Percentiles rank a stretch among this genome's conserved stretches.
Evolutionary conservation across 1,284 basidiomycete species (phyloP).

Genomic region (Hemileia vastatrix): DNA sequence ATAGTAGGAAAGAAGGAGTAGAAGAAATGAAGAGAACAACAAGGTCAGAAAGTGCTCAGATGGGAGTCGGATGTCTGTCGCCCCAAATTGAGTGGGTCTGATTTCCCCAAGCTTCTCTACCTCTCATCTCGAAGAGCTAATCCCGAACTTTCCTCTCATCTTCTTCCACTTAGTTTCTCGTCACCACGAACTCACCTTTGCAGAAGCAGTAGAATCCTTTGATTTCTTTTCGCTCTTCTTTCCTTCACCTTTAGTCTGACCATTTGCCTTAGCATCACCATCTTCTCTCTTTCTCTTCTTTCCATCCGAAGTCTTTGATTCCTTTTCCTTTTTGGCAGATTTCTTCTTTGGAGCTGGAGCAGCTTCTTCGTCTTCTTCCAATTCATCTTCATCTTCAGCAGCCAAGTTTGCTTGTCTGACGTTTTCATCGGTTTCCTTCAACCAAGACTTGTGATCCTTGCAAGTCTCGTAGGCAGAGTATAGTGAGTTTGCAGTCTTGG

Average conservation of each 20-base stretch:
- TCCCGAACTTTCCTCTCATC: conserved; percentile 32
- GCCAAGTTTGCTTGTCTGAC: background rate
- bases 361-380: background rate
- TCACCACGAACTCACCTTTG: background rate
- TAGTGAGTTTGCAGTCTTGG: background rate
- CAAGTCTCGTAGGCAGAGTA: background rate
- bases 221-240: conserved; percentile 15
- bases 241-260: conserved; percentile 38
- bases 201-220: background rate
- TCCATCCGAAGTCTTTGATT: conserved; percentile 50
- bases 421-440: background rate
- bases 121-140: conserved; percentile 31
- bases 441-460: background rate
- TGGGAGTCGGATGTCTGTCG: too few species aligned
- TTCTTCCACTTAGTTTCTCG: conserved; percentile 37
- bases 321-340: conserved; percentile 53
- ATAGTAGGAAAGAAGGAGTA: conserved; percentile 50
- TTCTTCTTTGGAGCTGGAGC: too few species aligned
- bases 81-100: too few species aligned
- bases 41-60: too few species aligned
- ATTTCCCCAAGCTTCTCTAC: conserved; percentile 53
- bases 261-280: conserved; percentile 27
- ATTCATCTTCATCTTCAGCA: background rate
- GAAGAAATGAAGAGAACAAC: too few species aligned
- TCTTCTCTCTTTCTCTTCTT: conserved; percentile 53